Conservation (phyloP, 2,329 filamentous ascomycete species). For the Neonectria coccinea region DNA sequence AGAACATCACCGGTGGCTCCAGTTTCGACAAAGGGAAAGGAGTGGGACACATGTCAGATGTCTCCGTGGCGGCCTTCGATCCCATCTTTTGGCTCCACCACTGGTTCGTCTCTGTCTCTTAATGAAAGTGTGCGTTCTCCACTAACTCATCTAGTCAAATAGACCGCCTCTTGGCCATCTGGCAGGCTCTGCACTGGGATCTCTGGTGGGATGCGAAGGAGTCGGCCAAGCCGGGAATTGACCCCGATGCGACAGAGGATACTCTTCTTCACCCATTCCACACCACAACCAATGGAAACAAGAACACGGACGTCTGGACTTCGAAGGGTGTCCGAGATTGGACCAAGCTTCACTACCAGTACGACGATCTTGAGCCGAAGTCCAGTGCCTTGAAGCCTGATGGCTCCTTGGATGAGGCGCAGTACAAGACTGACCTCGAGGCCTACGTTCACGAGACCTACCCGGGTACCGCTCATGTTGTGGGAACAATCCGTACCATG, state of each 20-base stretch:
- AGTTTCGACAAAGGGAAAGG: constrained; percentile 47
- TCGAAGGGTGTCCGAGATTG: constrained; percentile 9
- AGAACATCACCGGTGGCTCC: constrained; percentile 27
- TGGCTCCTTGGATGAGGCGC: constrained; percentile 4
- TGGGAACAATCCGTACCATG: neutral
- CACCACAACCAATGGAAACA: neutral
- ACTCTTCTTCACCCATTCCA: constrained; percentile 26
- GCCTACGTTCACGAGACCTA: constrained; percentile 2
- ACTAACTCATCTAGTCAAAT: constrained; percentile 22
- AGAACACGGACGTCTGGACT: constrained; percentile 8
- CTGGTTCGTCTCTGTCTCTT: constrained; percentile 39
- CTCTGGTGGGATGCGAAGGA: constrained; percentile 25
- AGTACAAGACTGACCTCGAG: neutral
- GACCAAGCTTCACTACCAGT: constrained; percentile 14
- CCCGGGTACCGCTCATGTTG: neutral
- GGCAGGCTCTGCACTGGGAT: constrained; percentile 30
- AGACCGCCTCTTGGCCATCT: constrained; percentile 30
- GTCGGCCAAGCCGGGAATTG: neutral
- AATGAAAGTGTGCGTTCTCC: neutral
- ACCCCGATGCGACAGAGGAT: neutral
- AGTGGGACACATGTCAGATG: constrained; percentile 65
- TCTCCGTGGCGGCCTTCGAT: constrained; percentile 71
- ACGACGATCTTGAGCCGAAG: neutral
- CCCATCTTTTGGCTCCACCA: constrained; percentile 75
- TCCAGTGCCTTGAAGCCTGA: neutral